These are phyloP conservation scores for Gigaspora rosea DNA, from an alignment of 192 early-diverging fungal genomes.

Conservation along the genomic window DNA sequence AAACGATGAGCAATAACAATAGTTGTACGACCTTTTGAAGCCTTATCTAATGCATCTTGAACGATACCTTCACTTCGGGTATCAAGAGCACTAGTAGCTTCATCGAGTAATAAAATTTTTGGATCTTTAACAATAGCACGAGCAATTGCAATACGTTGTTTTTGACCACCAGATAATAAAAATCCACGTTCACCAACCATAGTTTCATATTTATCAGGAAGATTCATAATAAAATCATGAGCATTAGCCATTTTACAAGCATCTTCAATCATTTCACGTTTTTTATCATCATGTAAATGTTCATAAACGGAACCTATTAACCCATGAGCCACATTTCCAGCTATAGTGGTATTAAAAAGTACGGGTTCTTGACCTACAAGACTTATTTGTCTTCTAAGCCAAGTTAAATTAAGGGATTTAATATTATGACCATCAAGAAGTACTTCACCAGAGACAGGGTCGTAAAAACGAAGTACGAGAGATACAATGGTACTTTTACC, in stretches of 20 bases:
- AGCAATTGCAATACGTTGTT: constrained; percentile 96
- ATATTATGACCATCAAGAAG: constrained; percentile 65
- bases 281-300: constrained; percentile 3
- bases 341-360: constrained; percentile 60
- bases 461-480: constrained; percentile 46
- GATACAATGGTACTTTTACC: constrained; percentile 67
- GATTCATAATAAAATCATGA: constrained; percentile 71
- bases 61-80: constrained; percentile 73
- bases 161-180: constrained; percentile 89
- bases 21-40: constrained; percentile 72
- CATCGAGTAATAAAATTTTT: constrained; percentile 83
- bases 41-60: constrained; percentile 77
- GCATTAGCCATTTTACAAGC: constrained; percentile 72
- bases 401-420: constrained; percentile 57
- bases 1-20: constrained; percentile 86
- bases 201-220: constrained; percentile 84
- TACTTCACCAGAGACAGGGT: constrained; percentile 54
- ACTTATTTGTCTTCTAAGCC: constrained; percentile 68
- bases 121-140: constrained; percentile 90
- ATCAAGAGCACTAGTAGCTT: constrained; percentile 89
- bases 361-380: constrained; percentile 74
- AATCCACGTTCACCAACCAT: constrained; percentile 84
- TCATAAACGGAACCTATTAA: constrained; percentile 21
- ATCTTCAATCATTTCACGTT: constrained; percentile 43
- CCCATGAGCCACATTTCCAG: constrained; percentile 34